Percentiles rank a stretch among this genome's conserved stretches.
Conservation (phyloP, 768 basidiomycete genomes). For the Mycena indigotica region DNA sequence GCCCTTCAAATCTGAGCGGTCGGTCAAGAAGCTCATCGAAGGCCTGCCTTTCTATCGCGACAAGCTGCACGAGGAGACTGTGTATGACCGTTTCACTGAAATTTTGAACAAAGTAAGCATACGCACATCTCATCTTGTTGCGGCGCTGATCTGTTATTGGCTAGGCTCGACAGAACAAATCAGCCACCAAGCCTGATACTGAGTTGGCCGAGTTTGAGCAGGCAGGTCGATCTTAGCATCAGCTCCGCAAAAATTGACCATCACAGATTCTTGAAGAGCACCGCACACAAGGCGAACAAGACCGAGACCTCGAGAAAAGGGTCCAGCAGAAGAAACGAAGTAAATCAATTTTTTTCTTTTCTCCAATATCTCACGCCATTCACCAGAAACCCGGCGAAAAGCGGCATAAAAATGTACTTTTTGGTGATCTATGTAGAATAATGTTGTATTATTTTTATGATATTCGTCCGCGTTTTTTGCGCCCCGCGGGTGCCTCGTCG, state of each 20-base stretch:
- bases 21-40: slow-evolving; percentile 95
- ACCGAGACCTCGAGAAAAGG: slow-evolving; percentile 85
- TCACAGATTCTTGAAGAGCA: slow-evolving; percentile 81
- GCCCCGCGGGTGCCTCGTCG: slow-evolving; percentile 29
- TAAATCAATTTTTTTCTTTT: too few relatives aligned
- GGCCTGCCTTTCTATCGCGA: slow-evolving; percentile 92
- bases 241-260: neutral
- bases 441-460: too few relatives aligned
- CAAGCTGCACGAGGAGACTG: slow-evolving; percentile 86
- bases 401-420: too few relatives aligned
- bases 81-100: slow-evolving; percentile 82
- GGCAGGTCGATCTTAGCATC: slow-evolving; percentile 40
- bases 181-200: slow-evolving; percentile 87
- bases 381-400: too few relatives aligned
- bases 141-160: neutral
- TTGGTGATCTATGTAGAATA: too few relatives aligned
- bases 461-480: slow-evolving; percentile 35
- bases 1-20: slow-evolving; percentile 96
- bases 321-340: slow-evolving; percentile 83
- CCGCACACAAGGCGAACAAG: slow-evolving; percentile 84
- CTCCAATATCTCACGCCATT: too few relatives aligned
- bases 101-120: slow-evolving; percentile 80
- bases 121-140: neutral
- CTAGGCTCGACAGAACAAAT: slow-evolving; percentile 87
- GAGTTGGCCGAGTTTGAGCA: slow-evolving; percentile 95